phyloP scores from a whole-genome alignment of 441 rosid species.

The Omphalea diandra region DNA sequence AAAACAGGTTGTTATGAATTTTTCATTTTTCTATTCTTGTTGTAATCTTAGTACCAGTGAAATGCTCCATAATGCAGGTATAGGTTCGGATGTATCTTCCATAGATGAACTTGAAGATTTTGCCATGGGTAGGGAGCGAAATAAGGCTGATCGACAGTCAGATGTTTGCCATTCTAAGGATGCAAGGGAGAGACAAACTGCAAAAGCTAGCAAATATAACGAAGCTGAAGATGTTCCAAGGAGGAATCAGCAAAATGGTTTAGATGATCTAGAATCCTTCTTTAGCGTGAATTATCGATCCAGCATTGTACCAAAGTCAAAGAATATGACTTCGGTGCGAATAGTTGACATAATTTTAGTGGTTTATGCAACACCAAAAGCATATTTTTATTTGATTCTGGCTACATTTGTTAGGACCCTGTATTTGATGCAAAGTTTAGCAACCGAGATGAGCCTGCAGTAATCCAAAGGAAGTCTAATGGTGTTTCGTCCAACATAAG shows the following conservation, averaged over 20 bases:
- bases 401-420: conserved; percentile 37
- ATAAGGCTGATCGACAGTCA: conserved; percentile 33
- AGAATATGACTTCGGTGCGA: conserved; percentile 59
- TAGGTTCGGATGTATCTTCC: conserved; percentile 45
- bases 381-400: conserved; percentile 23
- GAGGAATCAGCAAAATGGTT: conserved; percentile 37
- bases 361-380: conserved; percentile 1
- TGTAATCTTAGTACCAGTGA: conserved; percentile 15
- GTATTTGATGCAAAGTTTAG: conserved; percentile 35
- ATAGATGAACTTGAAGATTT: conserved; percentile 78
- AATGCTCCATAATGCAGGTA: conserved; percentile 43
- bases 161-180: conserved; percentile 31
- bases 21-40: conserved; percentile 10
- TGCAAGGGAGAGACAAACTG: conserved; percentile 23
- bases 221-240: conserved; percentile 52
- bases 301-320: conserved; percentile 70
- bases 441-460: conserved; percentile 35
- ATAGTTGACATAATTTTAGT: conserved; percentile 14
- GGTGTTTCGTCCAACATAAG: conserved; percentile 43
- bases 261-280: conserved; percentile 66
- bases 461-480: conserved; percentile 39
- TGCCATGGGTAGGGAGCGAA: conserved; percentile 51
- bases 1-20: conserved; percentile 4
- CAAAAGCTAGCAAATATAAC: conserved; percentile 43
- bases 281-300: conserved; percentile 52